Evolutionary conservation across 2,329 filamentous ascomycete genomes (phyloP), one percentile per base, ranked within the genome.

Genomic region (Aureobasidium sp.): DNA sequence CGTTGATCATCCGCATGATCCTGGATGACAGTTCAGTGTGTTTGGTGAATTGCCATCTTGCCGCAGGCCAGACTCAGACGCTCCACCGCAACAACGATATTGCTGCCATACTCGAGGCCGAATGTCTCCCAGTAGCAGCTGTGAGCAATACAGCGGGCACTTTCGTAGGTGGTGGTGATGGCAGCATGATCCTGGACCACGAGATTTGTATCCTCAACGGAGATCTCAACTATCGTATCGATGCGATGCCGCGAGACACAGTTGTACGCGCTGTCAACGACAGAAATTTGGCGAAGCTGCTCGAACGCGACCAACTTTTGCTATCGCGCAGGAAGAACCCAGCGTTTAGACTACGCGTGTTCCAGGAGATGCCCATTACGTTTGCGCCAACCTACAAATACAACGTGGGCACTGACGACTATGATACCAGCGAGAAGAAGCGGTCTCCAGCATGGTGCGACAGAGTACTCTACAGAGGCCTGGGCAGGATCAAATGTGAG

Each of bases 321-420:
- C 87, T 96, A 0, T 93, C 91, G 13, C 84, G 89, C 60, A 88
- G 91, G 55, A 89, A 90, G 67, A 96, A 96, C 67, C 91, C 93
- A 0, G 89, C 86, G 0, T 96, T 97, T 76, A 84, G 89, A 29
- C 81, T 99, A 5, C 86, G 92, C 21, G 87, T 90, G 0, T 97
- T 99, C 72, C 85, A 87, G n/a, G 94, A 99, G 74, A 80, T 87
- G 60, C 89, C 88, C 0, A 96, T 99, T 68, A 87, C 85, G 0
- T 99, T 99, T 71, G 87, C 90, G 8, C 94, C 94, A 0, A 99
- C 94, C 0, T 99, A 99, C 79, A 99, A 99, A 73, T 99, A 99
- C 72, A 94, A 99, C 67, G 90, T 97, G 0, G 92, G 92, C 17
- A 95, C 90, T 0, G 93, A 97, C 70, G 88, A 84, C 7, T 99